Percentiles rank a stretch among this genome's conserved stretches.
Conservation (phyloP, 1,284 basidiomycete genomes). For the Golubevia sp. region DNA sequence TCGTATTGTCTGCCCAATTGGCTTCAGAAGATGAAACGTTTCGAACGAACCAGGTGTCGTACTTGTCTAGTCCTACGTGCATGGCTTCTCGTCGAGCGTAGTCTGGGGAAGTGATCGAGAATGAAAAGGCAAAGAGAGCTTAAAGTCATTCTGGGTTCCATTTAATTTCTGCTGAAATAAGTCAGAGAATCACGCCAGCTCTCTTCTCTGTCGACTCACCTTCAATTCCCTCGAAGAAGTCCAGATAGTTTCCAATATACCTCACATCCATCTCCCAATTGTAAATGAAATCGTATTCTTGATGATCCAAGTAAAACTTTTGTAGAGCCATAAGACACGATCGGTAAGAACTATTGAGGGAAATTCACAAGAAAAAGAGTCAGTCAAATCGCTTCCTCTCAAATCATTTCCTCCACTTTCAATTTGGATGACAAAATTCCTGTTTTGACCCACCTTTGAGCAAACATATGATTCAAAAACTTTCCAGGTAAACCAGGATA, state of each 20-base stretch:
- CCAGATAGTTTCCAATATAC: slow-evolving; percentile 60
- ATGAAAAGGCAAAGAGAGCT: neutral
- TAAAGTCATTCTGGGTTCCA: neutral
- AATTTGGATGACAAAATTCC: neutral
- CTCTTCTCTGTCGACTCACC: neutral
- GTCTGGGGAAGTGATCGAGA: slow-evolving; percentile 13
- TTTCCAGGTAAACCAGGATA: slow-evolving; percentile 57
- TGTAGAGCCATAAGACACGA: slow-evolving; percentile 60
- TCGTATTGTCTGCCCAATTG: slow-evolving; percentile 48
- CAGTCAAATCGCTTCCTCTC: neutral
- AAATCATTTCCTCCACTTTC: neutral
- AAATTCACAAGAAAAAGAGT: neutral
- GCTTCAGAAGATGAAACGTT: slow-evolving; percentile 50
- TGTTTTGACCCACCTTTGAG: slow-evolving; percentile 23
- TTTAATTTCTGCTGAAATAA: neutral
- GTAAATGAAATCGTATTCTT: slow-evolving; percentile 59
- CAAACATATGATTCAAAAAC: slow-evolving; percentile 61
- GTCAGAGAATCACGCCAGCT: too few species aligned
- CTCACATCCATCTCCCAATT: slow-evolving; percentile 62
- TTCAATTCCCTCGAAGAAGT: slow-evolving; percentile 58
- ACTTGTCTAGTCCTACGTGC: slow-evolving; percentile 58
- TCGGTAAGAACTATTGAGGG: slow-evolving; percentile 43
- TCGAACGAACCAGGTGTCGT: slow-evolving; percentile 56
- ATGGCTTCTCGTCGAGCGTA: slow-evolving; percentile 55
- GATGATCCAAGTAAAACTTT: slow-evolving; percentile 60